Conservation (phyloP, 106 monocot species). For the Posidonia australis region DNA sequence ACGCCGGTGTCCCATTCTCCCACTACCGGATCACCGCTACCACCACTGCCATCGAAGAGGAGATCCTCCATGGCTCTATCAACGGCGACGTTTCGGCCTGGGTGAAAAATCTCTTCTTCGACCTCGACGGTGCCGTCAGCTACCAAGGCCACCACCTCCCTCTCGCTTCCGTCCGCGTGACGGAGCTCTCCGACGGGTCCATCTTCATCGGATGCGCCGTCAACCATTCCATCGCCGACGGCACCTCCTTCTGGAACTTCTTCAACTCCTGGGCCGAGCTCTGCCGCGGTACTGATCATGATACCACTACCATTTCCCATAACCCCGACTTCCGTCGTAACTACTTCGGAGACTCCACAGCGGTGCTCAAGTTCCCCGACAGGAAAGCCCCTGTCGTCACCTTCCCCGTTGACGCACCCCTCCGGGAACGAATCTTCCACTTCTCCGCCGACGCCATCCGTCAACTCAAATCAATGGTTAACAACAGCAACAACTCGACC, state of each 20-base stretch:
- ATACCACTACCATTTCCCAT: no score
- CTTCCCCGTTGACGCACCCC: constrained; percentile 31
- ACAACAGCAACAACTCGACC: neutral
- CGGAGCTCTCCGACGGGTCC: constrained; percentile 74
- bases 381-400: constrained; percentile 44
- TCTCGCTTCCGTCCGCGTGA: constrained; percentile 66
- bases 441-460: constrained; percentile 38
- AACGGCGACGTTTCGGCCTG: neutral
- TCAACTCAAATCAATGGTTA: constrained; percentile 49
- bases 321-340: constrained; percentile 54
- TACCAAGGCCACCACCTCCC: constrained; percentile 68
- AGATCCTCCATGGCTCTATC: constrained; percentile 37
- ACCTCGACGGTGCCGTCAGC: constrained; percentile 48
- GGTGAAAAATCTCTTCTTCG: constrained; percentile 24
- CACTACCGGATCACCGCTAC: no score
- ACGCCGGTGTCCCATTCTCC: no score
- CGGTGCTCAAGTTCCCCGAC: constrained; percentile 50
- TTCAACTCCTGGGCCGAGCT: constrained; percentile 79
- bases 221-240: constrained; percentile 83
- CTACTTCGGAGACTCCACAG: constrained; percentile 52
- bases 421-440: constrained; percentile 66
- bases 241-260: constrained; percentile 95
- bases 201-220: constrained; percentile 63
- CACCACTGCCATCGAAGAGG: constrained; percentile 26
- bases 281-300: constrained; percentile 18